Conservation (phyloP, 495 filamentous ascomycete genomes). For the Talaromyces stipitatus region DNA sequence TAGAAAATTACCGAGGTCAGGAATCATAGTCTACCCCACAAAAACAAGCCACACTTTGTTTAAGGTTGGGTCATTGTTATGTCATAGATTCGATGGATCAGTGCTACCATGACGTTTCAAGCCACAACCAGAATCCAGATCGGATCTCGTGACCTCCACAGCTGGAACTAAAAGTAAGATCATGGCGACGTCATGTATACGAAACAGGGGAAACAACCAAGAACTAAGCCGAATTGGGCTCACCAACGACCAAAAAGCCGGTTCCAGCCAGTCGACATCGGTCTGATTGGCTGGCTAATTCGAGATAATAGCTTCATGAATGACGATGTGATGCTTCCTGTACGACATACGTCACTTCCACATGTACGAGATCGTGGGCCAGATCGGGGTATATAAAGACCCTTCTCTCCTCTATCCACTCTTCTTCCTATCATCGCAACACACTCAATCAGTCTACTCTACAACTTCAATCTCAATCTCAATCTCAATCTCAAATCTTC, state of each 20-base stretch:
- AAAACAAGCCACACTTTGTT: neutral
- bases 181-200: neutral
- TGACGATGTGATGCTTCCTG: neutral
- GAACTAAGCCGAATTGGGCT: neutral
- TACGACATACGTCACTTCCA: neutral
- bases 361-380: neutral
- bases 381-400: neutral
- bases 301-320: neutral
- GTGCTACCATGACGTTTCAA: neutral
- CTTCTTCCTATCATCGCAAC: too few relatives aligned
- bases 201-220: neutral
- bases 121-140: neutral
- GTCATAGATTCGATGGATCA: neutral
- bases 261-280: neutral
- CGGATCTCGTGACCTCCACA: neutral
- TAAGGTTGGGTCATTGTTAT: neutral
- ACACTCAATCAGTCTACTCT: neutral
- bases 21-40: too few relatives aligned
- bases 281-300: neutral
- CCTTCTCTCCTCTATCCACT: neutral
- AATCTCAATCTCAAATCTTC: conserved; percentile 6
- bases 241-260: neutral
- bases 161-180: neutral
- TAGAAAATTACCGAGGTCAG: too few relatives aligned
- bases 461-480: neutral